Evolutionary conservation across 495 filamentous ascomycete species (phyloP).

Genomic region (Xylaria scruposa): DNA sequence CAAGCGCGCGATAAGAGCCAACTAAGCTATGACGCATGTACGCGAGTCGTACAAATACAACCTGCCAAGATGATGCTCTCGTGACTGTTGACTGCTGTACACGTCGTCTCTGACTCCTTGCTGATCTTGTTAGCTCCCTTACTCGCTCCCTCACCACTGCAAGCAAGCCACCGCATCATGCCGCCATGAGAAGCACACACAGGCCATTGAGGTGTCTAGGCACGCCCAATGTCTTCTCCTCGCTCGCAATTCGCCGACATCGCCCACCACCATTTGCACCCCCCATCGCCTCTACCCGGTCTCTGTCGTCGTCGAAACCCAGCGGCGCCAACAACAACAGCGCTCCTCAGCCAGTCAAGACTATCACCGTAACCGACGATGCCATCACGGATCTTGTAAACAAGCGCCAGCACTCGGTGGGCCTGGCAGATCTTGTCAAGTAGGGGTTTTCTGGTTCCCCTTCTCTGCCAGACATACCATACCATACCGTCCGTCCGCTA

Average conservation of each 20-base stretch:
- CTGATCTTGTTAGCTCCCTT: not conserved
- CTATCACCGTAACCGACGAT: constrained; percentile 58
- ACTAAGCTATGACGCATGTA: constrained; percentile 18
- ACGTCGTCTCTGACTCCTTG: not conserved
- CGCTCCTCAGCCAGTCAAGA: constrained; percentile 48
- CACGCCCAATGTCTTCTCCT: constrained; percentile 38
- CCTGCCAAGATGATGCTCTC: constrained; percentile 8
- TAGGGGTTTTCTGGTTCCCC: constrained; percentile 45
- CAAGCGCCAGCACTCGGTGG: constrained; percentile 79
- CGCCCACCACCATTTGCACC: not conserved
- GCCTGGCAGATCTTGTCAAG: constrained; percentile 87
- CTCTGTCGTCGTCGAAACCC: constrained; percentile 29
- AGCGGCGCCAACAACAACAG: constrained; percentile 33
- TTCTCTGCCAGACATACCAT: constrained; percentile 16
- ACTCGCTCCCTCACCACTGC: constrained; percentile 10
- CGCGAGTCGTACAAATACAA: not conserved
- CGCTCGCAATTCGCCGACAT: constrained; percentile 28
- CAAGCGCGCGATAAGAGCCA: constrained; percentile 7
- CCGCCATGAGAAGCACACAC: constrained; percentile 51
- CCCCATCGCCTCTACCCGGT: constrained; percentile 3
- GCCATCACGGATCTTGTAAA: constrained; percentile 80
- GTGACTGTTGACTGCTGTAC: constrained; percentile 4
- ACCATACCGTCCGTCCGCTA: not conserved
- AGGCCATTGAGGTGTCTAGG: constrained; percentile 48
- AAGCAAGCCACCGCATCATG: constrained; percentile 42